Evolutionary conservation across 2,329 filamentous ascomycete species (phyloP).

Genomic region (Ilyonectria mors-panacis): DNA sequence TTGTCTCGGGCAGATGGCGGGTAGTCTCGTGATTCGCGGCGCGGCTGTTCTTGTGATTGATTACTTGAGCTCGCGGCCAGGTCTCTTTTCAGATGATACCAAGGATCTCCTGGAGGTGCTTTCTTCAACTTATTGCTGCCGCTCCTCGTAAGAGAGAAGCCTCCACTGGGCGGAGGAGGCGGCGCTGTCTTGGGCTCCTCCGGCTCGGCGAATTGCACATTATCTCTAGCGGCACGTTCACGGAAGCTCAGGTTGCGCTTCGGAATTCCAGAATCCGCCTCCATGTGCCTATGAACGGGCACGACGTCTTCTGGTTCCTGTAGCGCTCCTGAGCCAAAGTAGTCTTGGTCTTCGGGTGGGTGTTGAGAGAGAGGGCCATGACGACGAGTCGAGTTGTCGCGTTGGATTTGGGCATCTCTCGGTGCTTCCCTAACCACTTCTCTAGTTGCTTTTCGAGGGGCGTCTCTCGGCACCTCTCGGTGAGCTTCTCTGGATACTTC

Average conservation of each 20-base stretch:
- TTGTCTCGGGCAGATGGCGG: slow-evolving; percentile 49
- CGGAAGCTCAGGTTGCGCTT: slow-evolving; percentile 73
- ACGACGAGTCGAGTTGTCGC: slow-evolving; percentile 37
- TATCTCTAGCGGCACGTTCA: slow-evolving; percentile 67
- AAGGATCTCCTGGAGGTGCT: slow-evolving; percentile 68
- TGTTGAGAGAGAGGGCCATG: slow-evolving; percentile 41
- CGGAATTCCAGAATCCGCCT: slow-evolving; percentile 55
- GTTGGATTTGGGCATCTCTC: slow-evolving; percentile 34
- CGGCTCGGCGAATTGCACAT: slow-evolving; percentile 54
- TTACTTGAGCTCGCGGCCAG: slow-evolving; percentile 15
- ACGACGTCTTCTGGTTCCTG: slow-evolving; percentile 40
- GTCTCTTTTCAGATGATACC: slow-evolving; percentile 50
- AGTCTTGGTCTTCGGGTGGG: slow-evolving; percentile 37
- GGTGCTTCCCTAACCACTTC: slow-evolving; percentile 13
- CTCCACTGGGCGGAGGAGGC: slow-evolving; percentile 51
- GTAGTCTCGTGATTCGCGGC: slow-evolving; percentile 18
- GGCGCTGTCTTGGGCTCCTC: slow-evolving; percentile 44
- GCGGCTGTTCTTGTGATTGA: slow-evolving; percentile 12
- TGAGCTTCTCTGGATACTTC: slow-evolving; percentile 33
- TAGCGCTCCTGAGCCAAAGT: slow-evolving; percentile 39
- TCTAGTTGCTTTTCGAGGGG: slow-evolving; percentile 20
- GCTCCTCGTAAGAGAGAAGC: slow-evolving; percentile 60
- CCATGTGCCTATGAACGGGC: slow-evolving; percentile 33
- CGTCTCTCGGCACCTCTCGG: slow-evolving; percentile 34
- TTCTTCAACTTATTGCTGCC: slow-evolving; percentile 74